Evolutionary conservation across 2,329 filamentous ascomycete species (phyloP), one percentile per base, ranked within the genome.

Genomic region (Dothideomycetidae sp.): DNA sequence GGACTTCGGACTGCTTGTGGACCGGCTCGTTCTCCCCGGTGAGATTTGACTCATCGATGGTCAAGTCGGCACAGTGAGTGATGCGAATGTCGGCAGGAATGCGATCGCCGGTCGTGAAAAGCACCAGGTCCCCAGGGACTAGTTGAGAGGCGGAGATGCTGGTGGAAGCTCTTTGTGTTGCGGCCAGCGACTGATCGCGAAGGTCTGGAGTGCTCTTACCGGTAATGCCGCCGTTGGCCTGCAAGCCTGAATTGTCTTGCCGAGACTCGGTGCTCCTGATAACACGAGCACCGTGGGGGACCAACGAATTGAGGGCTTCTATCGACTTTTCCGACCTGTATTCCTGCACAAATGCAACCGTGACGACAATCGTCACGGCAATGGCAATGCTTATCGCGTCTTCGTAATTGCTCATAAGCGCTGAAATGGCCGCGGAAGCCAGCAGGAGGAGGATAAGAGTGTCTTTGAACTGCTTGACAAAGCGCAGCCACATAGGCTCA

Each of bases 271-370:
- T 48, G 29, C 45, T 49, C 16, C 92, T 78, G 42, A 98, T 83
- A n/a, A 96, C 67, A 61, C 98, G 86, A 18, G 92, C 90, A 55
- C 86, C 84, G 56, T 96, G 92, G 17, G 90, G 92, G 0, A 98
- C 88, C 16, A 98, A 66, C 50, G 90, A 83, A 53, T 81, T 94
- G 48, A 98, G 66, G 13, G 90, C 90, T 59, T 98, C 90, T 47
- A 98, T 75, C 2, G 88, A 96, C 60, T 98, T 92, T 56, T 98
- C 90, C 5, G 90, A 96, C 42, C 90, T 72, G 57, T 98, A 98
- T 60, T 98, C 90, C 56, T 98, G 90, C 36, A 96, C 75, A 50
- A 98, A 98, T 2, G 88, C 90, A 29, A 98, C 90, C 0, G 80
- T 81, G 15, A 98, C 86, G 4, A 98, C 90, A 49, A 98, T 98